These are phyloP conservation scores for Paraphoma sp. DNA, from an alignment of 2,329 filamentous ascomycete genomes.

Conservation along the genomic window DNA sequence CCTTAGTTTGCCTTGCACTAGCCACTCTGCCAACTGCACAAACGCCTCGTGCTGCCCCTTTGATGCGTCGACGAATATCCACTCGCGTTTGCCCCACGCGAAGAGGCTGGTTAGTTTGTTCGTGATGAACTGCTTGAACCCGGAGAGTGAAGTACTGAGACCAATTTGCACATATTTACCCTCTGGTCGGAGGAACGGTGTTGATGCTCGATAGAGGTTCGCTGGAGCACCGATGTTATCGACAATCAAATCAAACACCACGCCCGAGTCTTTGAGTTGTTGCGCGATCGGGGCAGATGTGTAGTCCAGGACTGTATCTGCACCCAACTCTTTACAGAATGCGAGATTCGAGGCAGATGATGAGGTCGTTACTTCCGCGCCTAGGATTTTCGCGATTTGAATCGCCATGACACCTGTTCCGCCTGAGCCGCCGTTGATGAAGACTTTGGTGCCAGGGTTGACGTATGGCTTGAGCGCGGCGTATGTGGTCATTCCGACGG, in stretches of 20 bases:
- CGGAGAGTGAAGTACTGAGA: conserved; percentile 8
- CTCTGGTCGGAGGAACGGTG: conserved; percentile 7
- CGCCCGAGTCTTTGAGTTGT: conserved; percentile 53
- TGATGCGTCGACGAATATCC: not conserved
- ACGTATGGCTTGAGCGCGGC: conserved; percentile 27
- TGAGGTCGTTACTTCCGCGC: conserved; percentile 62
- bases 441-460: conserved; percentile 54
- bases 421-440: conserved; percentile 68
- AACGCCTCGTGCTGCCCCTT: not conserved
- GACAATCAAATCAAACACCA: conserved; percentile 59
- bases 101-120: not conserved
- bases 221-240: conserved; percentile 60
- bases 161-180: conserved; percentile 12
- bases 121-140: not conserved
- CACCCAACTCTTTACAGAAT: conserved; percentile 62
- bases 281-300: conserved; percentile 54
- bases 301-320: conserved; percentile 68
- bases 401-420: conserved; percentile 65
- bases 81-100: not conserved
- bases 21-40: conserved; percentile 51
- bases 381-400: conserved; percentile 65
- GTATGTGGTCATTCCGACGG: conserved; percentile 43
- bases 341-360: conserved; percentile 64
- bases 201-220: conserved; percentile 10
- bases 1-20: conserved; percentile 63